Base-by-base conservation (phyloP, 495 filamentous ascomycete genomes). In the Elasticomyces elasticus region DNA sequence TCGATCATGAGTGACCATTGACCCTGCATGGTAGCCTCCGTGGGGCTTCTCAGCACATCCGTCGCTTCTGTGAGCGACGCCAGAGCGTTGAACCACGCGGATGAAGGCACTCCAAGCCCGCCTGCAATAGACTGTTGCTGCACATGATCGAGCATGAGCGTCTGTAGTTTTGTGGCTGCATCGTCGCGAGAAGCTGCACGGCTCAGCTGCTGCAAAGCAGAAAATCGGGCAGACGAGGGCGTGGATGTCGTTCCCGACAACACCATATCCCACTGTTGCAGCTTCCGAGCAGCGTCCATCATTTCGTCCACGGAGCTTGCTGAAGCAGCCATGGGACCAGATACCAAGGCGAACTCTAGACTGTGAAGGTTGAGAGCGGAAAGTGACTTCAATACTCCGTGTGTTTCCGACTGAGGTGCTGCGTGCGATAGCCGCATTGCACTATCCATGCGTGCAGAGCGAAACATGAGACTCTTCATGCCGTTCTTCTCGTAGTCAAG, bases 401-500 rank as follows among this genome's bases (percentile, higher is more conserved):
- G 53, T 31, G 70, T 62, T 53, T 74, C 69, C 22, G 65, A 49
- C 5, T 62, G 54, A 9, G 71, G 67, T 0, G 67, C 61, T 31
- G 68, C 52, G 28, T 75, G 70, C 27, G 66, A 59, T 19, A 64
- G 71, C 26, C 84, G 77, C 43, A 95, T 75, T 46, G 90, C 82
- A 60, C 83, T 91, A 64, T 98, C 89, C 54, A 89, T 86, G 47
- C 87, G 83, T n/a, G 94, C 94, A 24, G 89, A 87, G 37, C 89
- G 84, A 59, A 95, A 94, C 15, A 91, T 79, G 35, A 98, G 78
- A 51, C 86, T 91, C 63, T 94, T 95, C 58, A 82, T 75, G 0
- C 90, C 90, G 57, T 92, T 82, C 41, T 81, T 77, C 69, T 98
- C 94, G 62, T 95, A 91, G 60, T 95, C 89, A n/a, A 96, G 76